Evolutionary conservation across 495 filamentous ascomycete genomes (phyloP), one percentile per base, ranked within the genome.

Genomic region (Neurospora terricola): DNA sequence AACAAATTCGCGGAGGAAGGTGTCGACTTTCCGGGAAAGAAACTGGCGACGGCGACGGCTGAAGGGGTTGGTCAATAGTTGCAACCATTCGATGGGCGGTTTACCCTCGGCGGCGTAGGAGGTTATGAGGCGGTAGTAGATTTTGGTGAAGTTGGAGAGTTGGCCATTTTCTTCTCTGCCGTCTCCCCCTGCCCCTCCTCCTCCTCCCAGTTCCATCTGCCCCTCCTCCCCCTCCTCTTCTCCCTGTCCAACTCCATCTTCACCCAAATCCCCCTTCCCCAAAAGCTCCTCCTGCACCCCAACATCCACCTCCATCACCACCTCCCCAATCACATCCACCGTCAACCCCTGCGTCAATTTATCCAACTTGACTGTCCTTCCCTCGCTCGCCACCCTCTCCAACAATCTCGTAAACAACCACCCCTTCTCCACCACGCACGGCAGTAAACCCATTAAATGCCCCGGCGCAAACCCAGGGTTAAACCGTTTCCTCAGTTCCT

Each of bases 401-500:
- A 82, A 74, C 21, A 75, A 69, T 6, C 77, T 66, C 2, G 82
- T 3, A 69, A 86, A 85, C 11, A 77, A 36, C 40, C 27, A 27
- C 0, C 77, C 77, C 75, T 84, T 85, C 69, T 84, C 80, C 11
- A 84, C 36, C 68, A 86, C 84, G 23, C 73, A 74, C 0, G 81
- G 83, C 14, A 86, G 62, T 6, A 86, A 74, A 4, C 71, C 80
- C 71, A 83, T 76, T 16, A 86, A 77, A 72, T 86, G 82, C 66
- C 79, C 76, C 4, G 81, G 81, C 1, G 84, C 78, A 70, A 85
- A 86, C 18, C 83, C 84, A 1, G 82, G 77, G 71, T 83, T 85
- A 73, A 83, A 85, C 10, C 75, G 71, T 73, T 82, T 84, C 48
- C 83, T 80, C 3, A 80, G 23, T 0, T 70, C 69, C 76, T 83